A percentile compares a stretch with the other conserved stretches of the same genome.
Evolutionary conservation across 805 yeast genomes (phyloP).

Genomic region (Candida ortonii): DNA sequence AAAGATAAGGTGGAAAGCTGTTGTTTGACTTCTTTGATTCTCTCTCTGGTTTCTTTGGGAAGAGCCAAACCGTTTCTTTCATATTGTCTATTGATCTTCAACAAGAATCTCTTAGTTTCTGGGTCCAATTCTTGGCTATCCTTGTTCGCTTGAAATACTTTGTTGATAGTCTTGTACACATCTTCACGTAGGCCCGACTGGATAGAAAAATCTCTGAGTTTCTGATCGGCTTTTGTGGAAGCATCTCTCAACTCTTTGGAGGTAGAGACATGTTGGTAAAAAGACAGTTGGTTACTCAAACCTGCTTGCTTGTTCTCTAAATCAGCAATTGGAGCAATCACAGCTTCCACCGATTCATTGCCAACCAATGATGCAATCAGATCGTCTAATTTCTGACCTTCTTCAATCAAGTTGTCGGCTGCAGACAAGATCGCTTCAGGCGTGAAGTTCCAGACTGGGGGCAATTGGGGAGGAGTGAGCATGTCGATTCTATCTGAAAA

Average conservation of each 20-base stretch:
- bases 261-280: constrained; percentile 70
- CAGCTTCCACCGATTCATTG: constrained; percentile 53
- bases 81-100: constrained; percentile 54
- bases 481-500: neutral
- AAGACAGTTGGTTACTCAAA: constrained; percentile 51
- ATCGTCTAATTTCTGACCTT: constrained; percentile 49
- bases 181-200: constrained; percentile 67
- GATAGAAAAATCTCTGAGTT: constrained; percentile 53
- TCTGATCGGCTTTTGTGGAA: constrained; percentile 59
- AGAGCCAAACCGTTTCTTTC: constrained; percentile 69
- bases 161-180: constrained; percentile 56
- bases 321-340: constrained; percentile 51
- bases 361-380: constrained; percentile 43
- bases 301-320: constrained; percentile 49
- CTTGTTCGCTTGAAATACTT: constrained; percentile 42
- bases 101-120: constrained; percentile 56
- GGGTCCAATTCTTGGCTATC: constrained; percentile 38
- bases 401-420: constrained; percentile 44
- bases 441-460: constrained; percentile 61
- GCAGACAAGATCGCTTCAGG: constrained; percentile 44
- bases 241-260: constrained; percentile 68
- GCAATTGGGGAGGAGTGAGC: constrained; percentile 32
- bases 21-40: constrained; percentile 57
- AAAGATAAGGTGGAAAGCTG: constrained; percentile 55
- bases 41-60: constrained; percentile 50